Base-by-base conservation (phyloP, 1,284 basidiomycete species). In the Termitomyces sp. region DNA sequence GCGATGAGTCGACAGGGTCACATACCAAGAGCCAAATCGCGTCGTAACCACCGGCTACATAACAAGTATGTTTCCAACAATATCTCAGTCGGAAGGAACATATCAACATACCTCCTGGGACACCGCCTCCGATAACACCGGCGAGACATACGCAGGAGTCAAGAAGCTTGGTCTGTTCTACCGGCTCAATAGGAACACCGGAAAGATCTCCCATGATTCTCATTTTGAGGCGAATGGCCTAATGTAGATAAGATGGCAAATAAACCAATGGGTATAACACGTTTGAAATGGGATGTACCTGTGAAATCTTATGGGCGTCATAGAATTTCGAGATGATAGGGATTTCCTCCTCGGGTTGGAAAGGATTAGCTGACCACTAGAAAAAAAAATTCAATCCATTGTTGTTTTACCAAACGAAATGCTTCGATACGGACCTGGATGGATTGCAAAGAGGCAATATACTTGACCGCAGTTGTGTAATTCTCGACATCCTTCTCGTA, bases 1-100 rank as follows among this genome's bases (percentile, higher is more conserved):
- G 72, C 46, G 72, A 67, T 33, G 68, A 67, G 53, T 72, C 73
- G 5, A 72, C 64, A 5, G 86, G 83, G 50, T 91, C 86, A 60
- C 88, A 79, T 5, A 92, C 80, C 13, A 99, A 80, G 7, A 99
- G 74, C 88, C 93, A 99, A 50, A 99, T 81, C 1, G 97, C 97
- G 66, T 99, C 97, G 68, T 91, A 99, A 1, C 97, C 97, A 3
- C 97, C 97, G 26, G 97, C 93, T 93, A 61, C 51, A 43, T n/a
- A 11, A 33, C 14, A 43, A 14, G 43, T 45, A 6, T 50, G 47
- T 34, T 37, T 34, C 31, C 18, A 16, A 8, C 24, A 24, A 24
- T n/a, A 28, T 21, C 3, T 26, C 11, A 26, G 21, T 21, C n/a
- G 14, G 6, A 37, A 28, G 10, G 16, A 13, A 18, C 10, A 5